These are phyloP conservation scores for Blepharisma stoltei DNA, from an alignment of 73 alveolate genomes.

Conservation along the genomic window DNA sequence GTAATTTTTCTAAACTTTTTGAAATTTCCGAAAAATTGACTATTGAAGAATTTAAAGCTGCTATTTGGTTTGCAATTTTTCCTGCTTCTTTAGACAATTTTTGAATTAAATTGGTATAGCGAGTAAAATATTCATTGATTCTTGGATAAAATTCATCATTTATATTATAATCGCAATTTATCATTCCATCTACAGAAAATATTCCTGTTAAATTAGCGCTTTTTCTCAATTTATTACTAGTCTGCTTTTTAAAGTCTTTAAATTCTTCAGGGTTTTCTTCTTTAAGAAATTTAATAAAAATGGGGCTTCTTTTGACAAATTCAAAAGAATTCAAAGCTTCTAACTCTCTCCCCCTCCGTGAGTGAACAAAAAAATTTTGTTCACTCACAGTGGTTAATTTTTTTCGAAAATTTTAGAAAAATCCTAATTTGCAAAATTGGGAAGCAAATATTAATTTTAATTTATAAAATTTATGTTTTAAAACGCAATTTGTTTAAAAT, in stretches of 20 bases:
- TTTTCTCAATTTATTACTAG: neutral
- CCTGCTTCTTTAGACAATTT: neutral
- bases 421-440: too few relatives aligned
- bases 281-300: neutral
- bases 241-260: neutral
- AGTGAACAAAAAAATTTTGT: too few relatives aligned
- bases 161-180: neutral
- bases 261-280: constrained; percentile 6
- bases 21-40: too few relatives aligned
- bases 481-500: too few relatives aligned
- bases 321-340: neutral
- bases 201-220: neutral
- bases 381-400: too few relatives aligned
- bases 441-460: too few relatives aligned
- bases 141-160: neutral
- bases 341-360: too few relatives aligned
- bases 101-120: neutral
- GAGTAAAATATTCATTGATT: neutral
- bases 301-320: neutral
- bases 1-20: too few relatives aligned
- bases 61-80: neutral
- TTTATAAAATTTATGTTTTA: too few relatives aligned
- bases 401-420: too few relatives aligned
- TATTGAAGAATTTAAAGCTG: too few relatives aligned
- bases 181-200: neutral